phyloP scores from a whole-genome alignment of 768 basidiomycete species.

The Leucocoprinus leucothites region DNA sequence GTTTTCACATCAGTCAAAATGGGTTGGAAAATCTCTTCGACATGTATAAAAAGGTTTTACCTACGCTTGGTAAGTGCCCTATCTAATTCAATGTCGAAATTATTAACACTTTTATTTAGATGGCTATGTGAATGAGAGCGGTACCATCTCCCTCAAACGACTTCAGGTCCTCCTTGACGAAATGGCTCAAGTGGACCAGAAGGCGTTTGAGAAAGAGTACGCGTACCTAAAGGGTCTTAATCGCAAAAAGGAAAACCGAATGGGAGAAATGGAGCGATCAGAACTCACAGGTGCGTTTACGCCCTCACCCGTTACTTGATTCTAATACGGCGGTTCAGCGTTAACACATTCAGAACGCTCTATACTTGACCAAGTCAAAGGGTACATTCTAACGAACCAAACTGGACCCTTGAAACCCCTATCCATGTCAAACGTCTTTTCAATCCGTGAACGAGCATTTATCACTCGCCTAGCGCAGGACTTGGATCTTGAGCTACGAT shows the following conservation, averaged over 20 bases:
- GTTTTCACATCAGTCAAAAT: slow-evolving; percentile 96
- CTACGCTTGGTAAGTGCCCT: slow-evolving; percentile 55
- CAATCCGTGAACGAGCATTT: slow-evolving; percentile 78
- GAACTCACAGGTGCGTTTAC: slow-evolving; percentile 15
- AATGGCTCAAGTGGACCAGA: slow-evolving; percentile 84
- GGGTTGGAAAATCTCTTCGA: slow-evolving; percentile 91
- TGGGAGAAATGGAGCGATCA: slow-evolving; percentile 54
- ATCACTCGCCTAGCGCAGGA: slow-evolving; percentile 73
- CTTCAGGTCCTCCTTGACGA: slow-evolving; percentile 87
- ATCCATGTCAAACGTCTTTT: slow-evolving; percentile 73
- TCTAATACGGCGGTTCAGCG: no score
- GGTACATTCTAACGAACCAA: slow-evolving; percentile 58
- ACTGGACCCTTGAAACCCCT: slow-evolving; percentile 37
- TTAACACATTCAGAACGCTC: slow-evolving; percentile 72
- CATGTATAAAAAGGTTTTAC: slow-evolving; percentile 91
- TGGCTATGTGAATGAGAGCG: slow-evolving; percentile 91
- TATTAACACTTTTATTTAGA: slow-evolving; percentile 36
- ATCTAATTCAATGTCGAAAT: neutral
- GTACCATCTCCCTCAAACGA: slow-evolving; percentile 73
- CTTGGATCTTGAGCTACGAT: slow-evolving; percentile 72
- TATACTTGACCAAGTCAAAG: slow-evolving; percentile 76
- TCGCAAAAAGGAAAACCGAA: slow-evolving; percentile 81
- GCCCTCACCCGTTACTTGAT: neutral
- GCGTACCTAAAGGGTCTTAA: slow-evolving; percentile 91
- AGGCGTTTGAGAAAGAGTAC: slow-evolving; percentile 89